These are phyloP conservation scores for Cordyceps farinosa DNA, from an alignment of 2,329 filamentous ascomycete species.

Conservation along the genomic window DNA sequence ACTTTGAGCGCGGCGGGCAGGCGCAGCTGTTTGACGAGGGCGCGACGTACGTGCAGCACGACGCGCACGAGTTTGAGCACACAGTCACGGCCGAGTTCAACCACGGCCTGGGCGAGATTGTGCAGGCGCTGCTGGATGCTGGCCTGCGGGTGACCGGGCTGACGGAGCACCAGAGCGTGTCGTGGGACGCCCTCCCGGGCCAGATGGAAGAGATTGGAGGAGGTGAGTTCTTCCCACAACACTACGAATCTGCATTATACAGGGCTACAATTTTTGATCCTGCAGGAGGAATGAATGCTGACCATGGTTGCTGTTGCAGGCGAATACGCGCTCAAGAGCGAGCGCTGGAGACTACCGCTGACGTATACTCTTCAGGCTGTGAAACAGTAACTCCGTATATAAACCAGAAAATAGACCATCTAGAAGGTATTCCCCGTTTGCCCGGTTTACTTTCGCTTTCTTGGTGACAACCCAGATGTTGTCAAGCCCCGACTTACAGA, in stretches of 20 bases:
- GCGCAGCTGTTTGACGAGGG: constrained; percentile 11
- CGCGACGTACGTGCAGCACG: constrained; percentile 17
- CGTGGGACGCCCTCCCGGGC: constrained; percentile 15
- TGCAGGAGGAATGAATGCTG: not conserved
- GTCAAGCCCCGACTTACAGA: not conserved
- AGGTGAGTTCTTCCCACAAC: constrained; percentile 19
- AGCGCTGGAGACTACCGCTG: constrained; percentile 18
- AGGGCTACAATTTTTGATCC: not conserved
- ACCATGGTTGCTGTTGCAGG: constrained; percentile 10
- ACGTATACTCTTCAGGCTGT: constrained; percentile 21
- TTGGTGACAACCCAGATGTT: not conserved
- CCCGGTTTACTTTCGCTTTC: too few relatives aligned
- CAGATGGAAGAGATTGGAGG: constrained; percentile 16
- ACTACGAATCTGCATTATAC: too few relatives aligned
- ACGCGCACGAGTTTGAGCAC: constrained; percentile 10
- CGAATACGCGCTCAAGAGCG: constrained; percentile 17
- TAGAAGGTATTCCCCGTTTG: too few relatives aligned
- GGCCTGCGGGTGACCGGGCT: constrained; percentile 18
- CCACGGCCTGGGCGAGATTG: constrained; percentile 21
- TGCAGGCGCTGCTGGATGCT: constrained; percentile 19
- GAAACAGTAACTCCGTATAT: constrained; percentile 8
- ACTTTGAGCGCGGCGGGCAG: constrained; percentile 20
- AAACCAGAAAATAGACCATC: too few relatives aligned
- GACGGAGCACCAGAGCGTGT: constrained; percentile 20
- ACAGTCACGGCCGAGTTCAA: constrained; percentile 18